Percentiles rank a stretch among this genome's conserved stretches.
Conservation (phyloP, 331 rosid genomes). For the Cydonia oblonga region DNA sequence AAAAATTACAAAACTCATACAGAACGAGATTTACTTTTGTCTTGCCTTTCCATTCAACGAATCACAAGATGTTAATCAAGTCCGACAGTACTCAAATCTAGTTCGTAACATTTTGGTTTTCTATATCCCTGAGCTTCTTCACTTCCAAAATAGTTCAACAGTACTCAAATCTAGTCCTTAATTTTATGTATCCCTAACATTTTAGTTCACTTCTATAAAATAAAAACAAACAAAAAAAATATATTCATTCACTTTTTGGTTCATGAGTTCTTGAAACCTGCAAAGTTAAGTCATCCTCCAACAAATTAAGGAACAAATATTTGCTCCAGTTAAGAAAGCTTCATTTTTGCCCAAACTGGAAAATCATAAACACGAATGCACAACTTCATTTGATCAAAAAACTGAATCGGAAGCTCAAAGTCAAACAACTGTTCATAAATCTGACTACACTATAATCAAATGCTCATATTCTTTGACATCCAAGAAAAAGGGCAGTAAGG, state of each 20-base stretch:
- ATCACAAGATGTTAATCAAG: background rate
- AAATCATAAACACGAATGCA: background rate
- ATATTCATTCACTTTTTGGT: background rate
- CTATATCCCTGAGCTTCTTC: no score
- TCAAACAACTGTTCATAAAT: background rate
- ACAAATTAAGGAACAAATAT: background rate
- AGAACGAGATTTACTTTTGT: no score
- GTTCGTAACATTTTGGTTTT: background rate
- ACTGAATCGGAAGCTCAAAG: background rate
- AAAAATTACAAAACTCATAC: background rate
- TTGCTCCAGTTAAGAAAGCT: no score
- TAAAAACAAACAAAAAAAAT: background rate
- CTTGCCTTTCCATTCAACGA: background rate
- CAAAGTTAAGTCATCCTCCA: background rate
- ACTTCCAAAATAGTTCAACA: no score
- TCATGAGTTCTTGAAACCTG: background rate
- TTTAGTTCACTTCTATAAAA: background rate
- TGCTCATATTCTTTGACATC: background rate
- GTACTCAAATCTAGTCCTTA: background rate
- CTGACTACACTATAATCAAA: background rate
- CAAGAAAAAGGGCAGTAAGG: no score
- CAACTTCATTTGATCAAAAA: background rate
- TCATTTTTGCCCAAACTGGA: no score
- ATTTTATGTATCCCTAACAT: background rate
- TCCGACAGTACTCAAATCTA: background rate